These are phyloP conservation scores for Mortierella antarctica DNA, from an alignment of 192 early-diverging fungal species.

Conservation along the genomic window DNA sequence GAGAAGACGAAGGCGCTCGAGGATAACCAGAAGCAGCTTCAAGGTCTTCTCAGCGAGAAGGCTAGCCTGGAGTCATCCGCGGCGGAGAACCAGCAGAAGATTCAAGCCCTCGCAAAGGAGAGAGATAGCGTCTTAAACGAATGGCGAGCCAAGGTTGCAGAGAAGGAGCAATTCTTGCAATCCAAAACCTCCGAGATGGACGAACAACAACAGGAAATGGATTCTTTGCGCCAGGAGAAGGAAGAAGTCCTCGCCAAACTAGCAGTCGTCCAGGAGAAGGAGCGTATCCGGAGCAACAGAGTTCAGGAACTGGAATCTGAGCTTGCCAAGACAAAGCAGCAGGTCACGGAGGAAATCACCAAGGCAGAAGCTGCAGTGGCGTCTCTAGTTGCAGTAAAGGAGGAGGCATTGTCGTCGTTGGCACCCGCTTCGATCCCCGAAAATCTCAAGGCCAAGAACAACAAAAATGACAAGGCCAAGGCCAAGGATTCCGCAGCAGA, in stretches of 20 bases:
- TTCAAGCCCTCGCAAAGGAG: constrained; percentile 2
- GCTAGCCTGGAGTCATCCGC: neutral
- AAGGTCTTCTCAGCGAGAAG: constrained; percentile 5
- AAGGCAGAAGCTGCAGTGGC: neutral
- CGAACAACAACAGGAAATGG: constrained; percentile 19
- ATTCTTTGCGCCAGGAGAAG: constrained; percentile 11
- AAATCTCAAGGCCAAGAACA: neutral
- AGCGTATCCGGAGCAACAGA: constrained; percentile 10
- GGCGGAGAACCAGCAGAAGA: constrained; percentile 12
- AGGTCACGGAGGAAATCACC: constrained; percentile 10
- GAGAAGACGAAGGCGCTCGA: constrained; percentile 24
- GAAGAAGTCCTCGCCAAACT: constrained; percentile 37
- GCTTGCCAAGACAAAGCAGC: constrained; percentile 15
- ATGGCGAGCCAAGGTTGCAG: constrained; percentile 15
- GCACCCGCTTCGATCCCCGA: neutral
- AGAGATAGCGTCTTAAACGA: constrained; percentile 9
- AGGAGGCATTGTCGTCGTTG: too few relatives aligned
- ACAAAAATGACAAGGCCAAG: neutral
- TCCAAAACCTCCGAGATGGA: constrained; percentile 11
- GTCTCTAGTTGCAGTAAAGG: neutral
- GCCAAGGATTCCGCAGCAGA: neutral
- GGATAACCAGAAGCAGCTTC: constrained; percentile 13
- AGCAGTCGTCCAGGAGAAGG: constrained; percentile 35
- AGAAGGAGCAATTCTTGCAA: constrained; percentile 15
- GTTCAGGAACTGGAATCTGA: constrained; percentile 23